These are phyloP conservation scores for Turnera subulata DNA, from an alignment of 345 rosid species.

Conservation along the genomic window DNA sequence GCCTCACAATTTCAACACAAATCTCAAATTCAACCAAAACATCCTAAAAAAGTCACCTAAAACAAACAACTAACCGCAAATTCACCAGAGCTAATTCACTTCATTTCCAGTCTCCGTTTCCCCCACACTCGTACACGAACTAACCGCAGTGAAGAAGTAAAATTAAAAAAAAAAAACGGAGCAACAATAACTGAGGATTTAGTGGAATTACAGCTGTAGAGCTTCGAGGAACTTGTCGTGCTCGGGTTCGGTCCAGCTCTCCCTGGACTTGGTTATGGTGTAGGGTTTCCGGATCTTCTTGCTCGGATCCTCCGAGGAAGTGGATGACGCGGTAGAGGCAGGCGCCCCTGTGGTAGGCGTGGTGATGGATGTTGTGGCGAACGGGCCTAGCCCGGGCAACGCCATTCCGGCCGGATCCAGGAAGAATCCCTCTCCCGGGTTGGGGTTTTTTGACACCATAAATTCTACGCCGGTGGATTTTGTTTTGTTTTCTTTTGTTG, in stretches of 20 bases:
- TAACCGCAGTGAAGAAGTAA: not conserved
- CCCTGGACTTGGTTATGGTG: constrained; percentile 88
- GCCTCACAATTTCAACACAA: too few species aligned
- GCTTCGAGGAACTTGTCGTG: constrained; percentile 96
- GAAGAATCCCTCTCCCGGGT: constrained; percentile 51
- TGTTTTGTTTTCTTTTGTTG: not conserved
- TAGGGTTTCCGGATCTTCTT: constrained; percentile 92
- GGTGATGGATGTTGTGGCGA: constrained; percentile 6
- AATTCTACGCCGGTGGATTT: not conserved
- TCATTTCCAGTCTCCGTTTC: too few species aligned
- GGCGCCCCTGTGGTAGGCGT: constrained; percentile 10
- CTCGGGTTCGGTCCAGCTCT: constrained; percentile 96
- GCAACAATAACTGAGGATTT: not conserved
- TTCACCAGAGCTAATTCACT: too few species aligned
- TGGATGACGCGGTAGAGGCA: constrained; percentile 1
- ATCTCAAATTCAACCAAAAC: too few species aligned
- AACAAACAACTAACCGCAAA: too few species aligned
- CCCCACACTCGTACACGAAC: too few species aligned
- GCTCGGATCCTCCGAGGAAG: constrained; percentile 40
- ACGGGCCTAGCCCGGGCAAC: constrained; percentile 24
- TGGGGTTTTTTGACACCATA: constrained; percentile 69
- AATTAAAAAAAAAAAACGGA: not conserved
- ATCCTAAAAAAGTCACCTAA: too few species aligned
- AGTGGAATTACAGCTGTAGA: constrained; percentile 65
- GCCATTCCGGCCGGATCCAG: constrained; percentile 54